Percentiles rank a stretch among this genome's conserved stretches.
Evolutionary conservation across 345 rosid genomes (phyloP).

Genomic region (Gossypium herbaceum): DNA sequence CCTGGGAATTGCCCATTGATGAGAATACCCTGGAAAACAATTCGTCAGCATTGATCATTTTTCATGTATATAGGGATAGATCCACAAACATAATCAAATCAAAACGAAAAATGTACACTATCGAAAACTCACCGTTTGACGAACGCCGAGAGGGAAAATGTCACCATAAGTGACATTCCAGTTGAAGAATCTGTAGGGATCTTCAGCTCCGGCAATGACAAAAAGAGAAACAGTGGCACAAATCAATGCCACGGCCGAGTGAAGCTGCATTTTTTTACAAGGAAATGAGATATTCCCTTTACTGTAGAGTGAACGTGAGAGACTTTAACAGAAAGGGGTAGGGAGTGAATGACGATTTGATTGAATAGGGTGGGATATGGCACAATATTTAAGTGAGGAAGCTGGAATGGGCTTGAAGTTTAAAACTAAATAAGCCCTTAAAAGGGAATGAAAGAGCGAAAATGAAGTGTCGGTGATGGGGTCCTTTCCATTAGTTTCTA

Average conservation of each 20-base stretch:
- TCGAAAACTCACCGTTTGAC: slow-evolving; percentile 38
- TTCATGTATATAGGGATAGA: not conserved
- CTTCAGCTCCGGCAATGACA: slow-evolving; percentile 39
- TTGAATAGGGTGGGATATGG: slow-evolving; percentile 19
- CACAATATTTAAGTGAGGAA: slow-evolving; percentile 29
- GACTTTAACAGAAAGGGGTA: not conserved
- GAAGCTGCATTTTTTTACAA: slow-evolving; percentile 21
- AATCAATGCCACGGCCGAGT: slow-evolving; percentile 14
- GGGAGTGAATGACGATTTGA: not conserved
- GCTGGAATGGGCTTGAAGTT: not conserved
- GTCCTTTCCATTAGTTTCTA: slow-evolving; percentile 16
- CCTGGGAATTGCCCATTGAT: slow-evolving; percentile 82
- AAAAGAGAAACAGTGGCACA: slow-evolving; percentile 19
- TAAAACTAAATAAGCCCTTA: too few species aligned
- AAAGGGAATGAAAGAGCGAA: not conserved
- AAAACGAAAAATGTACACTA: not conserved
- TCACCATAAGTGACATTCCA: slow-evolving; percentile 67
- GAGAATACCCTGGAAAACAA: slow-evolving; percentile 49
- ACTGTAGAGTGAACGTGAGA: not conserved
- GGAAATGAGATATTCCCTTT: not conserved
- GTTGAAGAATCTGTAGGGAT: slow-evolving; percentile 55
- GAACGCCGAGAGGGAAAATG: slow-evolving; percentile 59
- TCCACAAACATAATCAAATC: not conserved
- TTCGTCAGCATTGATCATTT: not conserved
- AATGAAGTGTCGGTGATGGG: slow-evolving; percentile 59